phyloP scores from a whole-genome alignment of 2,329 filamentous ascomycete species.

The Hirsutella thompsonii region DNA sequence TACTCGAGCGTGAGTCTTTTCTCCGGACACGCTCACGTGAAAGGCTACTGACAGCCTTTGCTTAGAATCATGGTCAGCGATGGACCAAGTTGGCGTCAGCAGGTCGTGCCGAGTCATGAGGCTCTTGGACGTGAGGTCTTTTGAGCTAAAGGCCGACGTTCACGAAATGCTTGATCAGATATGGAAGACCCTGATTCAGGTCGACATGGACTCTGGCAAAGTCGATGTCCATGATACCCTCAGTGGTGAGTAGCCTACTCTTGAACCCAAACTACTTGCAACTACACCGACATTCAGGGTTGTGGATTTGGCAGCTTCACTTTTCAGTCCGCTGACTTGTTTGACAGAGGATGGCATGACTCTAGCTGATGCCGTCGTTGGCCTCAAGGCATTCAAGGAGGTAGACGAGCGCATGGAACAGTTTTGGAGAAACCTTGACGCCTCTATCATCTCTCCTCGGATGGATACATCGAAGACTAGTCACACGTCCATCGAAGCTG shows the following conservation, averaged over 20 bases:
- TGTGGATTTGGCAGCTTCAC: too few species aligned
- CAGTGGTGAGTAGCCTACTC: constrained; percentile 27
- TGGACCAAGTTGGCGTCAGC: constrained; percentile 46
- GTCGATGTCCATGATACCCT: constrained; percentile 42
- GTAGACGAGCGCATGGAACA: constrained; percentile 45
- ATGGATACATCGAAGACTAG: constrained; percentile 27
- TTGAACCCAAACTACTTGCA: neutral
- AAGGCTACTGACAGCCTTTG: constrained; percentile 7
- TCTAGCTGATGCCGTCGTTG: constrained; percentile 40
- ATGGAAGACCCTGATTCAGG: constrained; percentile 57
- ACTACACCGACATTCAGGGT: too few species aligned
- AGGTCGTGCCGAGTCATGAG: constrained; percentile 49
- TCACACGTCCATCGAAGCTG: constrained; percentile 25
- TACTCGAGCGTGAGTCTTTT: constrained; percentile 39
- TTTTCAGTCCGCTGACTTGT: too few species aligned
- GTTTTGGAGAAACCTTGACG: constrained; percentile 51
- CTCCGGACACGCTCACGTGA: neutral
- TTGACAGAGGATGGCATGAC: constrained; percentile 35
- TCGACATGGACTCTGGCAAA: constrained; percentile 42
- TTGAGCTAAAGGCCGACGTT: constrained; percentile 53
- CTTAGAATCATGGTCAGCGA: constrained; percentile 41
- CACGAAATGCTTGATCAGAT: constrained; percentile 51
- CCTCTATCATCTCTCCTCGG: constrained; percentile 46
- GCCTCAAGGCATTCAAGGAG: constrained; percentile 46
- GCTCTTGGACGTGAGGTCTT: constrained; percentile 51